Percentiles rank a stretch among this genome's conserved stretches.
phyloP scores from a whole-genome alignment of 164 flowering plant genomes.

The Protea cynaroides region DNA sequence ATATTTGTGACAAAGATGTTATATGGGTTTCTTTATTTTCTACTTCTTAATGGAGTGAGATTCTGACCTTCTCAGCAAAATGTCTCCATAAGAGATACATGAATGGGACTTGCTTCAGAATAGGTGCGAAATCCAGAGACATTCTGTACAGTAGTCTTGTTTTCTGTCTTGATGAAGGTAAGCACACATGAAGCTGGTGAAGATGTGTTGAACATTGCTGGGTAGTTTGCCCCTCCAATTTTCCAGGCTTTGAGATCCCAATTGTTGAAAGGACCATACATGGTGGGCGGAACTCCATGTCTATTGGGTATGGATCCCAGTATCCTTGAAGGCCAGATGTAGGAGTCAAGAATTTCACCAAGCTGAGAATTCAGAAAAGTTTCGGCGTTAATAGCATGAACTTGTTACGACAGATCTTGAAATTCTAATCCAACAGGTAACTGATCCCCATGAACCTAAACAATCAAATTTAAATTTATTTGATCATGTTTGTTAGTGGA shows the following conservation, averaged over 20 bases:
- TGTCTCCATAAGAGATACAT: slow-evolving; percentile 82
- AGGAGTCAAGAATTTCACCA: slow-evolving; percentile 94
- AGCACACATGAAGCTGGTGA: slow-evolving; percentile 94
- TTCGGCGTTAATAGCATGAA: not conserved
- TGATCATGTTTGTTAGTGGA: not conserved
- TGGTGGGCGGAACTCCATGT: slow-evolving; percentile 95
- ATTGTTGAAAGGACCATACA: slow-evolving; percentile 95
- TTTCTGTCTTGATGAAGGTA: slow-evolving; percentile 72
- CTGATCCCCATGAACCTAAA: not conserved
- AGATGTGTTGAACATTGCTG: slow-evolving; percentile 81
- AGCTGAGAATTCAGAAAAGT: slow-evolving; percentile 36
- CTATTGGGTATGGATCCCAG: slow-evolving; percentile 99
- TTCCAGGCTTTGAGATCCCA: slow-evolving; percentile 96
- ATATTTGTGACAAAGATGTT: not conserved
- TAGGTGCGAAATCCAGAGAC: slow-evolving; percentile 94
- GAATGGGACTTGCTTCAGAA: slow-evolving; percentile 77
- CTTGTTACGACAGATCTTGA: not conserved
- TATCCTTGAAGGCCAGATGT: slow-evolving; percentile 92
- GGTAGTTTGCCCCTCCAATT: slow-evolving; percentile 81
- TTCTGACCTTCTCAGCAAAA: slow-evolving; percentile 88
- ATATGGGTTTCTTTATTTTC: not conserved
- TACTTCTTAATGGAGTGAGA: not conserved
- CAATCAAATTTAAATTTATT: not conserved
- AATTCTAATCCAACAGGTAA: not conserved
- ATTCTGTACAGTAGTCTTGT: slow-evolving; percentile 87